Percentiles rank a stretch among this genome's conserved stretches.
Evolutionary conservation across 176 grass and related monocot species (phyloP).

Genomic region (Elymus sibiricus): DNA sequence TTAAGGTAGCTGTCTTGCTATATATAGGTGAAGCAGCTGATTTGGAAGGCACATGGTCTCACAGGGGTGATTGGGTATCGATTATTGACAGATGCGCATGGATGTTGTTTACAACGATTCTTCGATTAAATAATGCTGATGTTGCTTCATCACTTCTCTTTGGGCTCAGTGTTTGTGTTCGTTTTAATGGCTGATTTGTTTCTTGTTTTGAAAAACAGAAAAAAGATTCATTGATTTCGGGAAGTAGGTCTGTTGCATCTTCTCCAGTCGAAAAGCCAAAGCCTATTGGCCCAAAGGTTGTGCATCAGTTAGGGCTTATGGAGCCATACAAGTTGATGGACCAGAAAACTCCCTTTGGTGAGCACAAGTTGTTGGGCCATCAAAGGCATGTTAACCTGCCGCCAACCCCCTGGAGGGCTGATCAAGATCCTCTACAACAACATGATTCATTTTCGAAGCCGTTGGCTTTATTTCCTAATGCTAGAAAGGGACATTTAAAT

Average conservation of each 20-base stretch:
- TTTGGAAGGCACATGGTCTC: conserved; percentile 22
- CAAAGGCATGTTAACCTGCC: conserved; percentile 38
- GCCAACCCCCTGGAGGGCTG: conserved; percentile 33
- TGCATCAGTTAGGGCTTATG: conserved; percentile 34
- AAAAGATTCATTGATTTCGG: conserved; percentile 34
- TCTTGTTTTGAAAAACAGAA: conserved; percentile 27
- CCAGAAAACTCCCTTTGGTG: conserved; percentile 52
- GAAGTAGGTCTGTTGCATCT: conserved; percentile 47
- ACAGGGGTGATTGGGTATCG: background rate
- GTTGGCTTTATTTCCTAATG: conserved; percentile 42
- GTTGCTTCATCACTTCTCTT: conserved; percentile 13
- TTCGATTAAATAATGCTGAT: conserved; percentile 20
- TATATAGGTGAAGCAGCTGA: conserved; percentile 18
- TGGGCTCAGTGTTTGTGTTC: background rate
- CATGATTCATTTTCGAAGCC: conserved; percentile 31
- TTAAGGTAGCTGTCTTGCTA: conserved; percentile 25
- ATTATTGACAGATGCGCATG: background rate
- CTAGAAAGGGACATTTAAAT: conserved; percentile 39
- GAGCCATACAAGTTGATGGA: conserved; percentile 41
- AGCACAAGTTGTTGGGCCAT: conserved; percentile 41
- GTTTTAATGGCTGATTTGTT: conserved; percentile 11
- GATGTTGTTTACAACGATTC: conserved; percentile 24
- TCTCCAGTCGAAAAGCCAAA: conserved; percentile 44
- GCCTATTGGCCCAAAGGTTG: conserved; percentile 26
- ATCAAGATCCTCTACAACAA: conserved; percentile 39